Percentiles rank a stretch among this genome's conserved stretches.
Evolutionary conservation across 352 stramenopile genomes (phyloP).

Genomic region (Phytophthora ohioensis): DNA sequence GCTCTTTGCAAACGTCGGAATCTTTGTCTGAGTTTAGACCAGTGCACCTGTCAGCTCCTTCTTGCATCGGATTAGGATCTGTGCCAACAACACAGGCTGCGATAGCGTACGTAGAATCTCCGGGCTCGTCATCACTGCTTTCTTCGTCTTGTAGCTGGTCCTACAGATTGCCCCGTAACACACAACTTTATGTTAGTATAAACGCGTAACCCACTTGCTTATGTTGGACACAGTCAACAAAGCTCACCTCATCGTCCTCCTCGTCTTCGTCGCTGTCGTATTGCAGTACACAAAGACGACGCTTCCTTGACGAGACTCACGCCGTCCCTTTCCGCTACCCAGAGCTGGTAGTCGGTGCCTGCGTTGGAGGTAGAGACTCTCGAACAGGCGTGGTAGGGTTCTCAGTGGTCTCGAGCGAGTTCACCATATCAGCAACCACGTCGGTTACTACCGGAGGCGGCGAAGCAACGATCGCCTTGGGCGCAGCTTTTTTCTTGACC

Average conservation of each 20-base stretch:
- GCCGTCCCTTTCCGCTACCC: not conserved
- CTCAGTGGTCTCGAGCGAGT: not conserved
- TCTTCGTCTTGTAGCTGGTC: not conserved
- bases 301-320: not conserved
- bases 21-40: conserved; percentile 18
- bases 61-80: conserved; percentile 12
- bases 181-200: not conserved
- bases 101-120: not conserved
- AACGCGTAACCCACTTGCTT: not conserved
- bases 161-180: not conserved
- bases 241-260: not conserved
- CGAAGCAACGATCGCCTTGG: not conserved
- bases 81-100: conserved; percentile 1
- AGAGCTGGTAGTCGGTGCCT: not conserved
- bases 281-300: conserved; percentile 10
- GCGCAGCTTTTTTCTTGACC: not conserved
- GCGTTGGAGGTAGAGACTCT: not conserved
- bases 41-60: not conserved
- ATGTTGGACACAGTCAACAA: not conserved
- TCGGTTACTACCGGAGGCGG: not conserved
- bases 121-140: not conserved
- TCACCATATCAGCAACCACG: not conserved
- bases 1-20: not conserved
- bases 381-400: not conserved
- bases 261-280: not conserved